Evolutionary conservation across 805 yeast genomes (phyloP).

Genomic region (Kuraishia hungarica): DNA sequence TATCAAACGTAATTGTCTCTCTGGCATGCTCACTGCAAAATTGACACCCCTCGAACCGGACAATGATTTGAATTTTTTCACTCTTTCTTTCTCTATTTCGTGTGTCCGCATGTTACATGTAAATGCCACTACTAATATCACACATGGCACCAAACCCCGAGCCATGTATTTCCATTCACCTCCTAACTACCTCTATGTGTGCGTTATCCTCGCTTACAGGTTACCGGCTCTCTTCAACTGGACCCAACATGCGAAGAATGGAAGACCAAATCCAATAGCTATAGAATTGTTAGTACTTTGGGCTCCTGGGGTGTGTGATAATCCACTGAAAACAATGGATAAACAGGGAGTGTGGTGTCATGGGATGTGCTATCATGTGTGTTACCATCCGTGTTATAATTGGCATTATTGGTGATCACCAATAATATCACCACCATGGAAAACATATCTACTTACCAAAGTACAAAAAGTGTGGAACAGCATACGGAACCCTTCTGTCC

Average conservation of each 20-base stretch:
- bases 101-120: not conserved
- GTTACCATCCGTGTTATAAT: too few species aligned
- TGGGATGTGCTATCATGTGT: too few species aligned
- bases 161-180: not conserved
- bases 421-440: too few species aligned
- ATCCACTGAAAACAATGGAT: too few species aligned
- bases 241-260: slow-evolving; percentile 71
- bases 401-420: too few species aligned
- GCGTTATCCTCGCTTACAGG: slow-evolving; percentile 17
- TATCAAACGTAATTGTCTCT: not conserved
- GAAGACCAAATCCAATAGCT: slow-evolving; percentile 58
- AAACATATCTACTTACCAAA: slow-evolving; percentile 32
- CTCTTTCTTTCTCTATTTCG: not conserved
- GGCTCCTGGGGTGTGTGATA: too few species aligned
- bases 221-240: slow-evolving; percentile 85
- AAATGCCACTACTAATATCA: not conserved
- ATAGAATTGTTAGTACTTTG: slow-evolving; percentile 3
- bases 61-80: not conserved
- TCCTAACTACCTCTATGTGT: not conserved
- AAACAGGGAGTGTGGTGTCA: too few species aligned
- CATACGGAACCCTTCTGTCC: slow-evolving; percentile 86
- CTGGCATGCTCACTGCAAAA: not conserved
- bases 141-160: not conserved
- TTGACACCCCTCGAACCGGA: not conserved
- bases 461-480: slow-evolving; percentile 73